Base-by-base conservation (phyloP, 305 asterid species). In the Rubia tinctorum region DNA sequence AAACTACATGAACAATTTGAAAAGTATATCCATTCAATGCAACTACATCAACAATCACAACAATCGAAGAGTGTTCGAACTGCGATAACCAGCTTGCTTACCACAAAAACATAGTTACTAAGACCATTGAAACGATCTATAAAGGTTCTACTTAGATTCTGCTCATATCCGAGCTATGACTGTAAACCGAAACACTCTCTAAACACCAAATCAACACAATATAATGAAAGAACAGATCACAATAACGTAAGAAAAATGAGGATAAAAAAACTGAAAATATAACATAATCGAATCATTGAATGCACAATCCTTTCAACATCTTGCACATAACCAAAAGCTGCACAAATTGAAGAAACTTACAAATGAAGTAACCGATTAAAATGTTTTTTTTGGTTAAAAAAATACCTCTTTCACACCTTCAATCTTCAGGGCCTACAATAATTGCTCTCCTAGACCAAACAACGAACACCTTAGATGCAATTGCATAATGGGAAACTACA, bases 151-250 rank as follows among this genome's bases (percentile, higher is more conserved):
- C 15, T 1, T 42, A 66, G 71, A 66, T 66, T n/a, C n/a, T n/a
- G n/a, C n/a, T n/a, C n/a, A n/a, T n/a, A n/a, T n/a, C 71, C 71
- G 71, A 20, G 55, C 71, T 66, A 30, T 17, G 20, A 66, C 34
- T 1, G 23, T 8, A 5, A 7, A 1, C 13, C 12, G 3, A 34
- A 3, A 20, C 63, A 43, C 51, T 58, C n/a, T 10, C n/a, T 40
- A 30, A 27, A 62, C 53, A 73, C 10, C 64, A 10, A 4, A 43
- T 64, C 4, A 64, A 44, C 18, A 44, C 22, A 66, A 62, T 63
- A 66, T 67, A 55, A 71, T 42, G 69, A 62, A 58, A 37, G 34
- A 5, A 13, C 49, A 71, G 69, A 71, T 77, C 80, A 25, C 59
- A 47, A 53, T 2, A 6, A 22, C 13, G 59, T 25, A 56, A 1